A percentile compares a stretch with the other conserved stretches of the same genome.
Evolutionary conservation across 2,329 filamentous ascomycete species (phyloP).

Genomic region (Calcarisporium arbuscula): DNA sequence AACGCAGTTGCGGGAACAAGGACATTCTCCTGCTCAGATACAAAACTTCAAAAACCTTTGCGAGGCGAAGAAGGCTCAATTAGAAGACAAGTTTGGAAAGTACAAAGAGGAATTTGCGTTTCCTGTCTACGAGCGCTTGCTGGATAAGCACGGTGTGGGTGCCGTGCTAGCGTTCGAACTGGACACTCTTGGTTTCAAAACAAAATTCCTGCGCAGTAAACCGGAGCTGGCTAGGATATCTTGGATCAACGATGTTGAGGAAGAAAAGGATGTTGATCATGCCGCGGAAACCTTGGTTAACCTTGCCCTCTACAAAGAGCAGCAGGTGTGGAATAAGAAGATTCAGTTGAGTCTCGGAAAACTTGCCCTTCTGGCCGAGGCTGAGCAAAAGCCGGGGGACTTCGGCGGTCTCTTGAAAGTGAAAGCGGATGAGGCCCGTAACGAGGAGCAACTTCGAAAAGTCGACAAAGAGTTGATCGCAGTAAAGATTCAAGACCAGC

Average conservation of each 20-base stretch:
- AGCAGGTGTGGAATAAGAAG: constrained; percentile 86
- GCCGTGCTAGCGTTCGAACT: constrained; percentile 64
- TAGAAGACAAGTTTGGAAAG: constrained; percentile 52
- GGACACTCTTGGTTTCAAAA: constrained; percentile 65
- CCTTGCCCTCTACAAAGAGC: constrained; percentile 65
- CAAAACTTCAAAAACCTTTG: constrained; percentile 27
- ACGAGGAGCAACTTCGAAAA: constrained; percentile 39
- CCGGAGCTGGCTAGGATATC: constrained; percentile 69
- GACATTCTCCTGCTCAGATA: constrained; percentile 20
- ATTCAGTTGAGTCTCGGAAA: constrained; percentile 88
- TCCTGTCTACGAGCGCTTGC: constrained; percentile 73
- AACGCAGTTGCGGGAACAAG: constrained; percentile 18
- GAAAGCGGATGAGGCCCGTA: constrained; percentile 26
- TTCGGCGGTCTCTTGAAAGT: constrained; percentile 29
- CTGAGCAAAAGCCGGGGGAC: constrained; percentile 22
- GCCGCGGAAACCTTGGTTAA: constrained; percentile 66
- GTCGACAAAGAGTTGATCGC: constrained; percentile 61
- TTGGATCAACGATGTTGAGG: constrained; percentile 90
- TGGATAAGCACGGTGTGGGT: constrained; percentile 59
- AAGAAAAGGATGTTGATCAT: constrained; percentile 66
- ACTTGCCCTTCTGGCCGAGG: constrained; percentile 65
- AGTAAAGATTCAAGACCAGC: constrained; percentile 70
- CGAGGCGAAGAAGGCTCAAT: constrained; percentile 34
- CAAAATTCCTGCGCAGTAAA: constrained; percentile 68
- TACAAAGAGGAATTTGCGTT: constrained; percentile 64